A percentile compares a stretch with the other conserved stretches of the same genome.
Conservation (phyloP, 106 monocot genomes). For the Triglochin maritima region DNA sequence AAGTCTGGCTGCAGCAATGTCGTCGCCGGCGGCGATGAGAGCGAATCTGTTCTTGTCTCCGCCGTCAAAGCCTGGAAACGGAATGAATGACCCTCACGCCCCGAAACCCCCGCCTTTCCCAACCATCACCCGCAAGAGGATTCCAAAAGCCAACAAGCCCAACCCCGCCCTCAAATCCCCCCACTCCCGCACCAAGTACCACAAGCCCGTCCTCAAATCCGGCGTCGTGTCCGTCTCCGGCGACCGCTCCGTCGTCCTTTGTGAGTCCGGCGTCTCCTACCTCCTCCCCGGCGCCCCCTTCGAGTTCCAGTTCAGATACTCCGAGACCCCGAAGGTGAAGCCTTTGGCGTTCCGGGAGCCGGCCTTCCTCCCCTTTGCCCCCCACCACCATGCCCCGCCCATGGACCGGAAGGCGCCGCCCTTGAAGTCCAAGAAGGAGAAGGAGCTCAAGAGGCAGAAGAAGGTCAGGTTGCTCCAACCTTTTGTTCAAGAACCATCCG, state of each 20-base stretch:
- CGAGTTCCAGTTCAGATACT: conserved; percentile 93
- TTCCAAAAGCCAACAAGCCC: no score
- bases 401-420: conserved; percentile 98
- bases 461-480: conserved; percentile 45
- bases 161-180: conserved; percentile 25
- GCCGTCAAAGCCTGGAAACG: conserved; percentile 11
- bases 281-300: conserved; percentile 81
- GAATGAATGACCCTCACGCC: conserved; percentile 20
- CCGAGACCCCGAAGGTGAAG: conserved; percentile 62
- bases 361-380: conserved; percentile 90
- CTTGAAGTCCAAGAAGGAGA: conserved; percentile 81
- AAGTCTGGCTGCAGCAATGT: no score
- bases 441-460: conserved; percentile 64
- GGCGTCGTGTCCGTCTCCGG: conserved; percentile 11
- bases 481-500: no score
- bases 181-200: conserved; percentile 60
- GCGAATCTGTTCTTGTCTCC: conserved; percentile 33
- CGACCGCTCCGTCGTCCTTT: conserved; percentile 58
- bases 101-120: conserved; percentile 9
- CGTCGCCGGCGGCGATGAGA: conserved; percentile 18
- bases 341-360: conserved; percentile 87
- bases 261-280: conserved; percentile 73
- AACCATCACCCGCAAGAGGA: background rate
- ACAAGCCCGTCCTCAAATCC: conserved; percentile 48
- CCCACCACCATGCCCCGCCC: conserved; percentile 81